Evolutionary conservation across 257 asterid species (phyloP).

Genomic region (Rauvolfia tetraphylla): DNA sequence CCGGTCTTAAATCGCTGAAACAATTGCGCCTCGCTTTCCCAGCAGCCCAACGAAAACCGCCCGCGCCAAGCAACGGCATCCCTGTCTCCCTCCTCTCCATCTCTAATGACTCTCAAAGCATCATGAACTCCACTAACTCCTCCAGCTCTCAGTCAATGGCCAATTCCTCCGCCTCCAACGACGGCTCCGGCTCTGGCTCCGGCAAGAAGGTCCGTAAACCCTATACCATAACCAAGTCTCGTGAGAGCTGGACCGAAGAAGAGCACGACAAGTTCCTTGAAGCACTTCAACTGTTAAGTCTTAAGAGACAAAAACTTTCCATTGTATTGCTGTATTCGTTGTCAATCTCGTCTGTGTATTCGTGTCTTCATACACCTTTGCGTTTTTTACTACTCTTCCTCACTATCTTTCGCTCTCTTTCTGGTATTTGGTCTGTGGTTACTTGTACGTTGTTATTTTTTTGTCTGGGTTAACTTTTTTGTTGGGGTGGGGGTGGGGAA

Average conservation of each 20-base stretch:
- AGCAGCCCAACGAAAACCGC: conserved; percentile 18
- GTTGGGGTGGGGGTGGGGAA: neutral
- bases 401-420: neutral
- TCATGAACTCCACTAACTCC: conserved; percentile 37
- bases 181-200: conserved; percentile 28
- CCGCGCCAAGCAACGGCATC: conserved; percentile 16
- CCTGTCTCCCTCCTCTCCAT: neutral
- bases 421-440: neutral
- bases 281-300: conserved; percentile 78
- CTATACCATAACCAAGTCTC: conserved; percentile 82
- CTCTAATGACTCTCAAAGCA: neutral
- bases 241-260: conserved; percentile 92
- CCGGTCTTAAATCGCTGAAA: conserved; percentile 20
- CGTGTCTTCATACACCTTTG: neutral
- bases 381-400: neutral
- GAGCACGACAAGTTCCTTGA: conserved; percentile 91
- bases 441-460: neutral
- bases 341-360: neutral
- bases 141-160: conserved; percentile 33
- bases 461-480: neutral
- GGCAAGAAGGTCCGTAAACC: conserved; percentile 76
- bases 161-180: conserved; percentile 28
- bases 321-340: conserved; percentile 1
- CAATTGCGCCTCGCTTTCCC: conserved; percentile 1
- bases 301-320: neutral